Evolutionary conservation across 139 green algal species (phyloP).

Genomic region (Edaphochlamys debaryana): DNA sequence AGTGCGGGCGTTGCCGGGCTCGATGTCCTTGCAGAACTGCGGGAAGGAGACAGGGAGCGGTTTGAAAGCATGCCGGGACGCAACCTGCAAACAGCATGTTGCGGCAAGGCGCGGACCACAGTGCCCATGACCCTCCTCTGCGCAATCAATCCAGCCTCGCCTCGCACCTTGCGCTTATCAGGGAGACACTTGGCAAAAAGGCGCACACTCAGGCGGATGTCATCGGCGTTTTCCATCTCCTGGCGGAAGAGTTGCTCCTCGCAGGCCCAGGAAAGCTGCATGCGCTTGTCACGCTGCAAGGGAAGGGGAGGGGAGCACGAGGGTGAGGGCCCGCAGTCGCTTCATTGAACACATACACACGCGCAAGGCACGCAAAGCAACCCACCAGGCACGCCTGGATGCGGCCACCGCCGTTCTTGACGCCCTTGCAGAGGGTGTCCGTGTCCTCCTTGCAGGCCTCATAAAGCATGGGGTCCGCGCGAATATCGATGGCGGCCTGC

Average conservation of each 20-base stretch:
- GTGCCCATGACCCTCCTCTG: no score
- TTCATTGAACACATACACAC: no score
- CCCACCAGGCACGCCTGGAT: constrained; percentile 74
- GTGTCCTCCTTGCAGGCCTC: constrained; percentile 65
- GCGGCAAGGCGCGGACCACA: no score
- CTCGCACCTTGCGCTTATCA: constrained; percentile 52
- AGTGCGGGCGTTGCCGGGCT: constrained; percentile 61
- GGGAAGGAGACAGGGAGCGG: background rate
- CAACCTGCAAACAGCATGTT: no score
- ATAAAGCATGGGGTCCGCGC: constrained; percentile 65
- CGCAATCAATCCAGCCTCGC: no score
- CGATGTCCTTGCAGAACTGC: constrained; percentile 74
- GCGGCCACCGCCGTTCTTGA: constrained; percentile 59
- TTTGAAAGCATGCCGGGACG: no score
- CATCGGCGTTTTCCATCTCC: constrained; percentile 84
- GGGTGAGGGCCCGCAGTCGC: no score
- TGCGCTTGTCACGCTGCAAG: constrained; percentile 58
- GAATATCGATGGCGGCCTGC: constrained; percentile 67
- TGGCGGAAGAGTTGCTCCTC: constrained; percentile 82
- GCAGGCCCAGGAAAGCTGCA: constrained; percentile 70
- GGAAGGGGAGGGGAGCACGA: background rate
- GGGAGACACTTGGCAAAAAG: constrained; percentile 73
- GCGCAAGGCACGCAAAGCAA: no score
- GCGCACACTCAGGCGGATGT: constrained; percentile 75
- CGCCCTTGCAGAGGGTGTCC: constrained; percentile 43